phyloP scores from a whole-genome alignment of 768 basidiomycete genomes.

The Strobilomyces dryophilus region DNA sequence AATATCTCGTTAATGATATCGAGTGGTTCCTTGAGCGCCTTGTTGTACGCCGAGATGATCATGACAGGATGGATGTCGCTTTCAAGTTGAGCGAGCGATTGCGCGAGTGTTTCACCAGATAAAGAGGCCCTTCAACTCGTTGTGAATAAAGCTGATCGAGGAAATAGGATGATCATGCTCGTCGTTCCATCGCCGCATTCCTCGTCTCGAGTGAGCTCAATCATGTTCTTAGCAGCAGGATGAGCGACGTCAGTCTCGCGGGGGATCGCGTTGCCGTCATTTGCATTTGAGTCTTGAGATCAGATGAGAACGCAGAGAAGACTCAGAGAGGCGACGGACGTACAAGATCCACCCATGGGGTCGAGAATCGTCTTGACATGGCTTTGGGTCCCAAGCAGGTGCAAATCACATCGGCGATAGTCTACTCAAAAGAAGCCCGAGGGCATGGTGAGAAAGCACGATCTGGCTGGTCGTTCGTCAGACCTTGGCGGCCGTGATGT shows the following conservation, averaged over 20 bases:
- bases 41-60: slow-evolving; percentile 97
- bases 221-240: slow-evolving; percentile 99
- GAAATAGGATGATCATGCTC: slow-evolving; percentile 86
- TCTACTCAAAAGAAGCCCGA: slow-evolving; percentile 47
- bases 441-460: neutral
- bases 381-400: slow-evolving; percentile 97
- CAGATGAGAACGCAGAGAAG: neutral
- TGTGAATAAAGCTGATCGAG: neutral
- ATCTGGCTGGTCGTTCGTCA: slow-evolving; percentile 6
- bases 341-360: slow-evolving; percentile 97
- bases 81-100: slow-evolving; percentile 89
- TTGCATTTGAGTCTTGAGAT: slow-evolving; percentile 74
- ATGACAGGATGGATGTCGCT: slow-evolving; percentile 98
- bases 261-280: slow-evolving; percentile 98
- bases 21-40: slow-evolving; percentile 88
- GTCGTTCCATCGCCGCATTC: slow-evolving; percentile 99
- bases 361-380: slow-evolving; percentile 99
- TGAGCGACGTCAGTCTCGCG: slow-evolving; percentile 99
- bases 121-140: neutral
- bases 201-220: slow-evolving; percentile 95
- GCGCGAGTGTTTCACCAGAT: slow-evolving; percentile 97
- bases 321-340: slow-evolving; percentile 43
- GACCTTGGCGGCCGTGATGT: slow-evolving; percentile 96
- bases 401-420: slow-evolving; percentile 95
- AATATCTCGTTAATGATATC: no score